Base-by-base conservation (phyloP, 768 basidiomycete species). In the Xerocomellus chrysenteron region DNA sequence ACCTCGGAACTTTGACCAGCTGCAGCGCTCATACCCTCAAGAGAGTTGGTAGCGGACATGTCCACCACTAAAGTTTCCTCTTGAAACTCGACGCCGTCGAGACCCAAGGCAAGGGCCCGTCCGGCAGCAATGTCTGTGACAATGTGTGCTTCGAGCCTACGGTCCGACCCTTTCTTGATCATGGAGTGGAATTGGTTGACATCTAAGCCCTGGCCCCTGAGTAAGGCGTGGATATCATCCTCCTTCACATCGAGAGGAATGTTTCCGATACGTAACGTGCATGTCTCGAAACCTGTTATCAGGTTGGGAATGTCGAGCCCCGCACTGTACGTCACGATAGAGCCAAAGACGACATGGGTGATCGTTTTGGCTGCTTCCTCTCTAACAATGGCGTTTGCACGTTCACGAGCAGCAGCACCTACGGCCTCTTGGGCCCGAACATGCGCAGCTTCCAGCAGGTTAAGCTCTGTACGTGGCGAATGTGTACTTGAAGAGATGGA, bases 271-370 rank as follows among this genome's bases (percentile, higher is more conserved):
- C 65, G 76, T 26, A 86, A 65, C 11, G 74, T 73, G 60, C 79
- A 81, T 7, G 79, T 76, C 41, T 86, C 81, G 58, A 82, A 84
- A 5, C 81, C 82, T 17, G 78, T 73, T 28, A 81, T 65, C 32
- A 83, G 57, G 33, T 71, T 64, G 39, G 67, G 68, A 39, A 86
- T 70, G n/a, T 76, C 69, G 36, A 82, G 64, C 6, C 84, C 84
- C 3, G 81, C 77, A 30, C 73, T 73, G 41, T 74, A 84, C 3
- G 80, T 80, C 19, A 81, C 77, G 41, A 84, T 68, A 43, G 75
- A 78, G 8, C 77, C 78, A 19, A 73, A 72, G 16, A 82, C 76
- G n/a, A 80, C 58, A 47, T 74, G 74, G 52, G 70, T 78, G 12
- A 77, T 72, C 2, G 74, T 76, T 46, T 72, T 72, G 4, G 71